Evolutionary conservation across 192 early-diverging fungal species (phyloP).

Genomic region (Linnemannia zychae): DNA sequence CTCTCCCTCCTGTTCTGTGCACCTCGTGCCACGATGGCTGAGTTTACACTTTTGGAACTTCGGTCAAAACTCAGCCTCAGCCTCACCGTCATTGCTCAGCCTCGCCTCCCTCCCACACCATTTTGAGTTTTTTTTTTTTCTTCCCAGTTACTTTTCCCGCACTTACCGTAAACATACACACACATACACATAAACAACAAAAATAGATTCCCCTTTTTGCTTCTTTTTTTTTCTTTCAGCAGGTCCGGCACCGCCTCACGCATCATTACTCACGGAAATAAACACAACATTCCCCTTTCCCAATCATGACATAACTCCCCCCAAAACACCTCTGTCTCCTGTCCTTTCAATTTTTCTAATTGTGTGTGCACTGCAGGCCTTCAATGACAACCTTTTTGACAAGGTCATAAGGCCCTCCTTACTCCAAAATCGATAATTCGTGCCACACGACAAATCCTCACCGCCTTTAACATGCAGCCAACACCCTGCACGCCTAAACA

Average conservation of each 20-base stretch:
- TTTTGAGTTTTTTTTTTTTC: not conserved
- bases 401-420: not conserved
- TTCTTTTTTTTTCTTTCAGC: not conserved
- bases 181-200: not conserved
- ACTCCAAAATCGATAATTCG: not conserved
- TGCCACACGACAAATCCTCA: not conserved
- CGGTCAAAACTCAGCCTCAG: constrained; percentile 28
- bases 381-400: not conserved
- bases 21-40: constrained; percentile 15
- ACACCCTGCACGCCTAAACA: too few species aligned
- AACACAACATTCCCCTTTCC: not conserved
- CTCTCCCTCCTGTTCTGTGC: not conserved
- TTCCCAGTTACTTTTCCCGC: not conserved
- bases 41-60: constrained; percentile 35
- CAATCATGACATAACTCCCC: not conserved
- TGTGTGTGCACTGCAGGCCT: not conserved
- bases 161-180: not conserved
- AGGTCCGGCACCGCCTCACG: constrained; percentile 5
- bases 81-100: constrained; percentile 8
- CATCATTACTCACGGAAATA: not conserved
- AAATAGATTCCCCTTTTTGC: not conserved
- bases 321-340: not conserved
- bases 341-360: not conserved
- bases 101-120: not conserved
- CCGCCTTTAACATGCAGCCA: too few species aligned